Conservation (phyloP, 352 stramenopile genomes). For the Phytophthora hibernalis region DNA sequence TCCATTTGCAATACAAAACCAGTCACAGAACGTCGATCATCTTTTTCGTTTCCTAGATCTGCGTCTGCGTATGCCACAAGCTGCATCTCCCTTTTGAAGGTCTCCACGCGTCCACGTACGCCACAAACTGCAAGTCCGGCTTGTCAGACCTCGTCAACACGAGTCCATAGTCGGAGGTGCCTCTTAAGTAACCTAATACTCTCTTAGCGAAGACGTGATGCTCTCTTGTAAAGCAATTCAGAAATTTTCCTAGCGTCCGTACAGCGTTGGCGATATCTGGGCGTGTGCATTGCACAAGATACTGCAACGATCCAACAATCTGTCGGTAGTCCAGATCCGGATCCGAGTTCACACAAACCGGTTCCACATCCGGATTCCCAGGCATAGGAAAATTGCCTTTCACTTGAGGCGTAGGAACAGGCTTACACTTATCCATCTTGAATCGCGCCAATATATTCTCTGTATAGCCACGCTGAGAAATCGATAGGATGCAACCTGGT, state of each 20-base stretch:
- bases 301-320: background rate
- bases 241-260: background rate
- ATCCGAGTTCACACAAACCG: conserved; percentile 5
- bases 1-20: conserved; percentile 16
- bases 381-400: conserved; percentile 21
- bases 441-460: conserved; percentile 7
- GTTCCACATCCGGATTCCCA: conserved; percentile 10
- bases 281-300: too few species aligned
- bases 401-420: conserved; percentile 6
- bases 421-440: conserved; percentile 15
- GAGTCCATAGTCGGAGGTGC: too few species aligned
- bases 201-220: conserved; percentile 6
- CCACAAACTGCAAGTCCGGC: background rate
- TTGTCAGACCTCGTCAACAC: conserved; percentile 3
- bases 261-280: conserved; percentile 14
- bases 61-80: conserved; percentile 8
- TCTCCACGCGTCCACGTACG: conserved; percentile 9
- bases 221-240: conserved; percentile 6
- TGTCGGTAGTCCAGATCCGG: conserved; percentile 17
- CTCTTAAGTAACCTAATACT: conserved; percentile 7
- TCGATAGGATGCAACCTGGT: background rate
- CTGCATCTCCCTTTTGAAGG: conserved; percentile 4
- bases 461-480: conserved; percentile 5
- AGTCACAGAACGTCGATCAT: conserved; percentile 10
- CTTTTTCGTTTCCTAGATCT: conserved; percentile 21